Conservation (phyloP, 176 grass and related monocot species). For the Lolium rigidum region DNA sequence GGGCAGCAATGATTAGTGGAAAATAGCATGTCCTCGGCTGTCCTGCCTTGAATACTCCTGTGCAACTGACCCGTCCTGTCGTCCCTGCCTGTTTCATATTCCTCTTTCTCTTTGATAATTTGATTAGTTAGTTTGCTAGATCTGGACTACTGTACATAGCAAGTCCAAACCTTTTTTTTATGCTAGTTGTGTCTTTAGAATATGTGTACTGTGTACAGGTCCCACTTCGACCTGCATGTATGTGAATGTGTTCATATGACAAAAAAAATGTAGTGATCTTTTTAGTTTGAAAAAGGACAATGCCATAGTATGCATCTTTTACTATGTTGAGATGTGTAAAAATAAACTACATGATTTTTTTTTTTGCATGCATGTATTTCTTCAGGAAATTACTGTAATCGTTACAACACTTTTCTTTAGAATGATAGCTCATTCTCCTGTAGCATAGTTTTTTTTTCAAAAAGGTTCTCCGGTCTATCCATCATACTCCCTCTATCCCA, state of each 20-base stretch:
- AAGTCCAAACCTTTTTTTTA: background rate
- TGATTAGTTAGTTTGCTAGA: constrained; percentile 31
- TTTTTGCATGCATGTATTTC: no score
- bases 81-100: background rate
- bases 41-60: constrained; percentile 9
- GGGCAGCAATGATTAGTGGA: constrained; percentile 38
- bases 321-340: no score
- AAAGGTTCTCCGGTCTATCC: no score
- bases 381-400: no score
- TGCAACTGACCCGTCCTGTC: background rate
- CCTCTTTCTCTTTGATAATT: background rate
- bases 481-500: no score
- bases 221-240: background rate
- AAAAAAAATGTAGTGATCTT: no score
- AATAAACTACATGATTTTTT: no score
- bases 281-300: no score
- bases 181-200: background rate
- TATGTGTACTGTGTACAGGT: background rate
- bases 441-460: no score
- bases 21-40: constrained; percentile 42
- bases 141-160: constrained; percentile 6
- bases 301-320: no score
- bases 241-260: background rate
- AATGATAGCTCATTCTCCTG: no score
- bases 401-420: no score